phyloP scores from a whole-genome alignment of 768 basidiomycete species.

The Termitomyces sp. region DNA sequence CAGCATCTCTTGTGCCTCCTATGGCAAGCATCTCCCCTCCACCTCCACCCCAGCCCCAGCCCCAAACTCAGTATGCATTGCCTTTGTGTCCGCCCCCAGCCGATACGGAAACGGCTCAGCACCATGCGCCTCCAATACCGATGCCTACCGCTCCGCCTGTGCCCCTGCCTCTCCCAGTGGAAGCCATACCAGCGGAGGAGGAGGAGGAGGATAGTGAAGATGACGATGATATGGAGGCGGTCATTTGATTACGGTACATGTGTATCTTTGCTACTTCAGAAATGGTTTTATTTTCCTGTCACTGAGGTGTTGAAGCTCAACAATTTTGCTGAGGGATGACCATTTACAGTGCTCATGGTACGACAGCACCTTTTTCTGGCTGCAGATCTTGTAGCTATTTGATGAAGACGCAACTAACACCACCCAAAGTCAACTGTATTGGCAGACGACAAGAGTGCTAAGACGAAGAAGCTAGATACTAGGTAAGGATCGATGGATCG shows the following conservation, averaged over 20 bases:
- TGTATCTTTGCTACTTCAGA: background rate
- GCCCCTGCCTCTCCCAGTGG: background rate
- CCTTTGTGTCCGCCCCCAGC: background rate
- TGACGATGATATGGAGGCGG: slow-evolving; percentile 31
- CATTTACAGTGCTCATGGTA: too few species aligned
- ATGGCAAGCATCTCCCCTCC: slow-evolving; percentile 1
- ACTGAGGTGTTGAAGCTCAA: too few species aligned
- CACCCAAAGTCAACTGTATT: too few species aligned
- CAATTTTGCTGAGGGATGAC: too few species aligned
- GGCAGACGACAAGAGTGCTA: too few species aligned
- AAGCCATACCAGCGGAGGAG: background rate
- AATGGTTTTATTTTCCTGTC: too few species aligned
- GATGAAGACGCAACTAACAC: too few species aligned
- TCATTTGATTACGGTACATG: slow-evolving; percentile 22
- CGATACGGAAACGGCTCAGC: background rate
- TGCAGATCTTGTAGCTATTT: too few species aligned
- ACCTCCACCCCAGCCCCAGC: background rate
- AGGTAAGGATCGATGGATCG: too few species aligned
- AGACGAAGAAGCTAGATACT: too few species aligned
- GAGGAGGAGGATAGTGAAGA: slow-evolving; percentile 24
- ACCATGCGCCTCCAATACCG: background rate
- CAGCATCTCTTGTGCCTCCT: background rate
- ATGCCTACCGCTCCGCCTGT: background rate
- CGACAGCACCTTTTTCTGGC: too few species aligned
- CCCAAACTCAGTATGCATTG: background rate